phyloP scores from a whole-genome alignment of 2,329 filamentous ascomycete species.

The Aphanoascus verrucosus region DNA sequence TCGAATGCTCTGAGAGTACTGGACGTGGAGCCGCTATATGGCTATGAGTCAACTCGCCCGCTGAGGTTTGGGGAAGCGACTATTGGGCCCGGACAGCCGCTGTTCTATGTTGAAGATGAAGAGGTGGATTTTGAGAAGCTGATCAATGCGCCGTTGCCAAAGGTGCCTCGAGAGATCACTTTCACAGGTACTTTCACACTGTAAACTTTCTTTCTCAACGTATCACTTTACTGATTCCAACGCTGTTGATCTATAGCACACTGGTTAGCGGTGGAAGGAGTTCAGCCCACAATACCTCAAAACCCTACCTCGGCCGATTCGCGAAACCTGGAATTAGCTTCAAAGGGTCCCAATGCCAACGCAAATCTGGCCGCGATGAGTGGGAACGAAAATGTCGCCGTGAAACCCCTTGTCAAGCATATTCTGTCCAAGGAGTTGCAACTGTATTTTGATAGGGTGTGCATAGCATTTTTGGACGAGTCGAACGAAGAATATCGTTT shows the following conservation, averaged over 20 bases:
- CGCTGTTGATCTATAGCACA: conserved; percentile 53
- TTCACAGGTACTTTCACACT: conserved; percentile 59
- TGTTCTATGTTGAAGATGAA: conserved; percentile 97
- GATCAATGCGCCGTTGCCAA: conserved; percentile 90
- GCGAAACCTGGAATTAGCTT: conserved; percentile 70
- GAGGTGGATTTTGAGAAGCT: conserved; percentile 98
- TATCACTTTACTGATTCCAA: neutral
- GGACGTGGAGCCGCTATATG: conserved; percentile 90
- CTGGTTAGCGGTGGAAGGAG: conserved; percentile 95
- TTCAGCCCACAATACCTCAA: conserved; percentile 91
- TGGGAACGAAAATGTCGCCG: conserved; percentile 69
- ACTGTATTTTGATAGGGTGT: conserved; percentile 93
- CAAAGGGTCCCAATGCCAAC: conserved; percentile 83
- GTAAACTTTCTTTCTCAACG: neutral
- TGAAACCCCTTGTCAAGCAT: conserved; percentile 90
- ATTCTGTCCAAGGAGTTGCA: conserved; percentile 92
- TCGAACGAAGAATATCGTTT: conserved; percentile 75
- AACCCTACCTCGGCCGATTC: conserved; percentile 84
- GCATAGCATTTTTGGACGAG: conserved; percentile 71
- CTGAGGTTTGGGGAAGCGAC: conserved; percentile 89
- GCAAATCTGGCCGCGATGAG: conserved; percentile 71
- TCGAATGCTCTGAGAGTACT: conserved; percentile 74
- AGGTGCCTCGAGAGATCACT: conserved; percentile 82
- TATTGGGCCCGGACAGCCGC: conserved; percentile 79
- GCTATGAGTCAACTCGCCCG: conserved; percentile 85